A percentile compares a stretch with the other conserved stretches of the same genome.
Conservation (phyloP, 257 asterid species). For the Primulina tabacum region DNA sequence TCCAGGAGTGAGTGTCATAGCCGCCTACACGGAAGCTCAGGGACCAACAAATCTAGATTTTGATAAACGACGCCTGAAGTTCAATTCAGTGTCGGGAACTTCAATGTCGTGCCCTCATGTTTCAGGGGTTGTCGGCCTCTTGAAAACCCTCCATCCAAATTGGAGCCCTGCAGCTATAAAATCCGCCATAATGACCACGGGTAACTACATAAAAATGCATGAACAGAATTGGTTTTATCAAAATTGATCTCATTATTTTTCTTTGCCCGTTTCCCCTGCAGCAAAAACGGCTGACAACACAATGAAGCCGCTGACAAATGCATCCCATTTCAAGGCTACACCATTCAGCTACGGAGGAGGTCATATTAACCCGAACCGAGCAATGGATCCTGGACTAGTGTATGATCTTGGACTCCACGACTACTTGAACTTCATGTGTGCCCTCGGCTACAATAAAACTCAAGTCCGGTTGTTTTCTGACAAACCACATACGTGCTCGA, state of each 20-base stretch:
- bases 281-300: constrained; percentile 70
- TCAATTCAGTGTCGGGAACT: constrained; percentile 76
- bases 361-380: constrained; percentile 79
- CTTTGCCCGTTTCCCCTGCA: constrained; percentile 23
- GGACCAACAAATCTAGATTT: constrained; percentile 67
- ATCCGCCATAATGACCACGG: constrained; percentile 83
- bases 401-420: constrained; percentile 55
- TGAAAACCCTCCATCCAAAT: constrained; percentile 70
- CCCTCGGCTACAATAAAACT: constrained; percentile 55
- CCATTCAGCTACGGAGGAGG: constrained; percentile 93
- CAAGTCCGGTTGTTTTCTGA: constrained; percentile 38
- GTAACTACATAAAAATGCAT: constrained; percentile 26
- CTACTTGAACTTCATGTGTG: constrained; percentile 63
- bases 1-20: constrained; percentile 86
- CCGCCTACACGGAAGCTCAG: constrained; percentile 71
- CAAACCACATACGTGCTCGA: constrained; percentile 40
- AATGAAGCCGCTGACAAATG: constrained; percentile 46
- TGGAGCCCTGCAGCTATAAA: constrained; percentile 98
- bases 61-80: constrained; percentile 55
- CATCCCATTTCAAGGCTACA: constrained; percentile 53
- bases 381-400: constrained; percentile 90
- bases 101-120: constrained; percentile 97
- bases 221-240: not conserved
- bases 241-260: not conserved
- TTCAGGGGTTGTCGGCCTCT: constrained; percentile 80